Evolutionary conservation across 2,329 filamentous ascomycete species (phyloP).

Genomic region (Cylindrodendrum hubeiense): DNA sequence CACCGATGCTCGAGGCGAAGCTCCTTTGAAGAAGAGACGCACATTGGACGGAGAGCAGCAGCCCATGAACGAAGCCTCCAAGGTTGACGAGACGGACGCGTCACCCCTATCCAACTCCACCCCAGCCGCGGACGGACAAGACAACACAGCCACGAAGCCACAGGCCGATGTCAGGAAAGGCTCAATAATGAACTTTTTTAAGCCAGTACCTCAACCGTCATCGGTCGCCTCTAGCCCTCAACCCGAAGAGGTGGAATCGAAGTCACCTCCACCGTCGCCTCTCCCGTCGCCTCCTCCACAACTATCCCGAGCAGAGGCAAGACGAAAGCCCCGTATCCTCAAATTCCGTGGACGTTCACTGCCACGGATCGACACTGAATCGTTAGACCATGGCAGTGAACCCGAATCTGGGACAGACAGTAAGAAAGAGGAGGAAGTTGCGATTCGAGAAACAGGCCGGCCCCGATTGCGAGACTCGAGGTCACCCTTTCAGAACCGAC

Average conservation of each 20-base stretch:
- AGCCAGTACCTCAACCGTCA: constrained; percentile 42
- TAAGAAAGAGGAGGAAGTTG: background rate
- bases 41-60: background rate
- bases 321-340: constrained; percentile 45
- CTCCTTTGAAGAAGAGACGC: constrained; percentile 44
- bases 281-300: constrained; percentile 38
- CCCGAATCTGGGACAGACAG: background rate
- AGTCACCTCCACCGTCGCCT: constrained; percentile 40
- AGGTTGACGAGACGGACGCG: background rate
- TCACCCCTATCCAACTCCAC: background rate
- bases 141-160: background rate
- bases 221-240: constrained; percentile 27
- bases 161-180: constrained; percentile 39
- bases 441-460: background rate
- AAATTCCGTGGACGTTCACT: constrained; percentile 43
- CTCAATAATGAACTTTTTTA: constrained; percentile 58
- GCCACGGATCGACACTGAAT: constrained; percentile 20
- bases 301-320: constrained; percentile 5
- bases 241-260: constrained; percentile 29
- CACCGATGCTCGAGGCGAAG: constrained; percentile 42
- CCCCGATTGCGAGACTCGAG: background rate
- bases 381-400: constrained; percentile 6
- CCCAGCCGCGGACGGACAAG: background rate
- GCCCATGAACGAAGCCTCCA: background rate
- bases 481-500: background rate